A percentile compares a stretch with the other conserved stretches of the same genome.
These are phyloP conservation scores for Funneliformis caledonium DNA, from an alignment of 371 early-diverging fungal species.

Conservation along the genomic window DNA sequence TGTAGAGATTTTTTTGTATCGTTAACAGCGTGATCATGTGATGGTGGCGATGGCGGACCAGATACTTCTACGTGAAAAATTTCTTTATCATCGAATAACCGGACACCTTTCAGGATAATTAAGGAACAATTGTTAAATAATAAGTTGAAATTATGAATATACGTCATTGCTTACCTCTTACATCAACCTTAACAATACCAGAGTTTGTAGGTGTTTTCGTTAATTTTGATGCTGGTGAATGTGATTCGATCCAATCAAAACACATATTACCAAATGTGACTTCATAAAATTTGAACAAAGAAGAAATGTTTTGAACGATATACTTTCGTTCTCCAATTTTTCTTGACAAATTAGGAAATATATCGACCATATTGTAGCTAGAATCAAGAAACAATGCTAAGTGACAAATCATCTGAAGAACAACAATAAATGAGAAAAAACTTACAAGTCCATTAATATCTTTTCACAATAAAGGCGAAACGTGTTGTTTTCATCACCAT, in stretches of 20 bases:
- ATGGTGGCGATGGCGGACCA: conserved; percentile 1
- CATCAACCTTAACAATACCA: conserved; percentile 21
- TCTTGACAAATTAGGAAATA: conserved; percentile 27
- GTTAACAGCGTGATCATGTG: conserved; percentile 12
- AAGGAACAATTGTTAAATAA: not conserved
- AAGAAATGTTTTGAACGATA: conserved; percentile 33
- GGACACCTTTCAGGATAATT: not conserved
- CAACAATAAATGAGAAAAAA: conserved; percentile 28
- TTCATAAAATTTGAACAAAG: conserved; percentile 28
- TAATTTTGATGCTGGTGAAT: conserved; percentile 17
- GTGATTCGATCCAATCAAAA: conserved; percentile 24
- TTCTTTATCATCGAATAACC: conserved; percentile 36
- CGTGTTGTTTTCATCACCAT: not conserved
- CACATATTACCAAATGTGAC: conserved; percentile 12
- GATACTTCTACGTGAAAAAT: conserved; percentile 26
- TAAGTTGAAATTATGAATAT: conserved; percentile 13
- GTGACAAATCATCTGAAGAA: not conserved
- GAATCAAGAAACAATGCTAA: conserved; percentile 23
- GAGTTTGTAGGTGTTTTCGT: conserved; percentile 16
- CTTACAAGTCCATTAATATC: conserved; percentile 12
- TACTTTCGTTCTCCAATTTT: conserved; percentile 30
- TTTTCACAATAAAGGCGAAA: conserved; percentile 19
- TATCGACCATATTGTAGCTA: conserved; percentile 31
- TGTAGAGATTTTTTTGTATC: conserved; percentile 34
- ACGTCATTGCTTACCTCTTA: conserved; percentile 21